Conservation (phyloP, 2,329 filamentous ascomycete genomes). For the Grosmannia clavigera region DNA sequence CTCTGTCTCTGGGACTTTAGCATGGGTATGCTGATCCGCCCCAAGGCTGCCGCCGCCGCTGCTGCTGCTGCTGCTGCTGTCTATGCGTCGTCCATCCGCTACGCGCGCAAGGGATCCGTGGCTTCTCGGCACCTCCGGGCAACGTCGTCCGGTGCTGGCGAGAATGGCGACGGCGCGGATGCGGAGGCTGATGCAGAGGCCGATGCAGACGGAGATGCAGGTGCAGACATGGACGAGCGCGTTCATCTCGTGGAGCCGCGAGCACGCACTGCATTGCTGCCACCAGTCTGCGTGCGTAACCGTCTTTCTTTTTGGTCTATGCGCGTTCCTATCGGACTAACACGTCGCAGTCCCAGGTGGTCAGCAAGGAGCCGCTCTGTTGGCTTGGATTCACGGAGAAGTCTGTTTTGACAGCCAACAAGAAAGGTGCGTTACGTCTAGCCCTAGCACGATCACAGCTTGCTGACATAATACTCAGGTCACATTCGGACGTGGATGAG, state of each 20-base stretch:
- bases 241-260: slow-evolving; percentile 76
- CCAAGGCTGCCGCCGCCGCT: slow-evolving; percentile 51
- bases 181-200: neutral
- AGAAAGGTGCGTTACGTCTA: slow-evolving; percentile 54
- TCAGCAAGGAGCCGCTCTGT: slow-evolving; percentile 76
- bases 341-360: slow-evolving; percentile 52
- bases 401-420: slow-evolving; percentile 83
- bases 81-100: slow-evolving; percentile 9
- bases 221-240: slow-evolving; percentile 33
- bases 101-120: neutral
- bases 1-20: slow-evolving; percentile 95
- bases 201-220: slow-evolving; percentile 26
- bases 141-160: neutral
- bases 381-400: slow-evolving; percentile 93
- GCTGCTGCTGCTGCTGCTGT: slow-evolving; percentile 4
- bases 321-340: neutral
- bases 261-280: slow-evolving; percentile 70
- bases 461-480: slow-evolving; percentile 14
- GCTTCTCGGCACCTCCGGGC: neutral
- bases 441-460: neutral
- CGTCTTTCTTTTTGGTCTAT: neutral
- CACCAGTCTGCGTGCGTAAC: slow-evolving; percentile 67
- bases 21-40: slow-evolving; percentile 87
- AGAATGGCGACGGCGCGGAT: neutral
- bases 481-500: slow-evolving; percentile 31